Conservation (phyloP, 192 early-diverging fungal genomes). For the Coemansia sp. region DNA sequence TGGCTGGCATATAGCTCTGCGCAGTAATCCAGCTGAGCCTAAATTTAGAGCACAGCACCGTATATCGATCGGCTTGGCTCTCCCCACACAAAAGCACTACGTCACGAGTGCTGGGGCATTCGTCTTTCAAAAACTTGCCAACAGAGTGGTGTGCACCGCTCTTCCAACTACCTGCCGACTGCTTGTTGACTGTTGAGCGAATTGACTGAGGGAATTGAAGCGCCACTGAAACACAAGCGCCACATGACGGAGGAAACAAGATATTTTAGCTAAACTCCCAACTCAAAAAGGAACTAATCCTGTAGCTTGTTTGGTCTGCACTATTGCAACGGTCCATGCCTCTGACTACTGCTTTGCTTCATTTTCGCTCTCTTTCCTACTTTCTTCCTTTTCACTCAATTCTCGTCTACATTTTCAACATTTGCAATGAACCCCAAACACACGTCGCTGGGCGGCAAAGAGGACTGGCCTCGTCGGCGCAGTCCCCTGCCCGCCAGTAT, state of each 20-base stretch:
- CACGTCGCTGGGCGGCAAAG: constrained; percentile 7
- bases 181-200: no score
- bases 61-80: neutral
- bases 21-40: neutral
- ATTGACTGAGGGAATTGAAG: neutral
- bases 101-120: neutral
- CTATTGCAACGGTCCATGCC: neutral
- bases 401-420: neutral
- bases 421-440: neutral
- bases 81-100: neutral
- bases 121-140: neutral
- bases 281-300: no score
- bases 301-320: no score
- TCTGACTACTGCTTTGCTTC: neutral
- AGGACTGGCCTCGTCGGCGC: constrained; percentile 39
- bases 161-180: no score
- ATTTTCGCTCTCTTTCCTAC: neutral
- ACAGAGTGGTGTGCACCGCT: no score
- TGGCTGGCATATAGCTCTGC: neutral
- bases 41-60: neutral
- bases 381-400: neutral
- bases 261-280: no score
- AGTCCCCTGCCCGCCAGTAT: constrained; percentile 35
- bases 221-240: neutral
- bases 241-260: neutral